These are phyloP conservation scores for Camellia sinensis DNA, from an alignment of 148 eudicot species.

Conservation along the genomic window DNA sequence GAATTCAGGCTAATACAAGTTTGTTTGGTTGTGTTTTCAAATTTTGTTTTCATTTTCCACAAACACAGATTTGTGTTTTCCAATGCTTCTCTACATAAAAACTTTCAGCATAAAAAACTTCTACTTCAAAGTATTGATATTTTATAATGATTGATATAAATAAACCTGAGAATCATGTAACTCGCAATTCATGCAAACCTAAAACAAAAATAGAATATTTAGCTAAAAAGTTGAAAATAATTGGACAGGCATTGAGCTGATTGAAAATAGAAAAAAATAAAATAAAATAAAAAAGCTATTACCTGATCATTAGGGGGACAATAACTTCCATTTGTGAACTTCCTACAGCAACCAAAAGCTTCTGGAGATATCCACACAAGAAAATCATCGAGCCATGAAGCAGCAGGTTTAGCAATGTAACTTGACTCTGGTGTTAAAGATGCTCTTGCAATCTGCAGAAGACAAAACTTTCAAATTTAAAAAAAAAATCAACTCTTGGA, in stretches of 20 bases:
- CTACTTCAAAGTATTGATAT: not conserved
- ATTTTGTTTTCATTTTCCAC: too few species aligned
- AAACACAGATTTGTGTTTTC: not conserved
- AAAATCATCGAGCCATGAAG: constrained; percentile 99
- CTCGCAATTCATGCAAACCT: too few species aligned
- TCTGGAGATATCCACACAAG: constrained; percentile 99
- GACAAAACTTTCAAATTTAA: not conserved
- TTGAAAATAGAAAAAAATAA: not conserved
- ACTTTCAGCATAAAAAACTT: constrained; percentile 1
- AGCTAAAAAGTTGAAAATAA: not conserved
- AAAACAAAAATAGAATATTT: not conserved
- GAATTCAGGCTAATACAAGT: not conserved
- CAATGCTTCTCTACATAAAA: not conserved
- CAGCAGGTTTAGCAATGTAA: constrained; percentile 96
- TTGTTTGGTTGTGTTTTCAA: too few species aligned
- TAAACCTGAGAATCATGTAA: too few species aligned
- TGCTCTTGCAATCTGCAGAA: constrained; percentile 75
- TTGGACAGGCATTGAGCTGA: not conserved
- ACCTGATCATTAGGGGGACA: constrained; percentile 99
- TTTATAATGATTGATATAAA: not conserved
- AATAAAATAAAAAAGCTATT: constrained; percentile 13
- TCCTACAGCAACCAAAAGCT: constrained; percentile 99
- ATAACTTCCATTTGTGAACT: constrained; percentile 84
- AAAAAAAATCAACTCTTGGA: constrained; percentile 1
- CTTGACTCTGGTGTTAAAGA: constrained; percentile 78